phyloP scores from a whole-genome alignment of 139 green algal species.

The Coelastrella sp. region DNA sequence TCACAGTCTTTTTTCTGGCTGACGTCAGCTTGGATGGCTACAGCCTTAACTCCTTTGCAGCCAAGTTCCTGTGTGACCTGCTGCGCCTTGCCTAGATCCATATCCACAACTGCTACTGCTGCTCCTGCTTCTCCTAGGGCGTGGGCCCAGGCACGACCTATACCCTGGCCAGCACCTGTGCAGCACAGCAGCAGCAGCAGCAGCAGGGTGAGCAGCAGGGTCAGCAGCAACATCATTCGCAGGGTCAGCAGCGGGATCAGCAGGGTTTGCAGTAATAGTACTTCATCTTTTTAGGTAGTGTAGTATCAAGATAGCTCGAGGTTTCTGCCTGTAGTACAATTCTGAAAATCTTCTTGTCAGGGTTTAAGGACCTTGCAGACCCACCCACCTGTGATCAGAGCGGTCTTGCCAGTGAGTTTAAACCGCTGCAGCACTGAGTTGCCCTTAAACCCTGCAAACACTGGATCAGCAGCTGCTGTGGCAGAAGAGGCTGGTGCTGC shows the following conservation, averaged over 20 bases:
- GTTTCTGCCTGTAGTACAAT: background rate
- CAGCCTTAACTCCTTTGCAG: slow-evolving; percentile 53
- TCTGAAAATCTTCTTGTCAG: background rate
- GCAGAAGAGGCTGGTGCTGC: background rate
- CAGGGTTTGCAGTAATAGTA: background rate
- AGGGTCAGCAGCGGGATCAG: too few relatives aligned
- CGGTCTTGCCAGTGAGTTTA: slow-evolving; percentile 59
- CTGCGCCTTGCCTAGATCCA: slow-evolving; percentile 55
- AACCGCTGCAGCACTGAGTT: slow-evolving; percentile 58
- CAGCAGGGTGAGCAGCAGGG: background rate
- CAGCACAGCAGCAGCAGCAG: background rate
- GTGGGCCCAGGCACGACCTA: slow-evolving; percentile 66
- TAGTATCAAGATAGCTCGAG: too few relatives aligned
- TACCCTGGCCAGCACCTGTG: slow-evolving; percentile 67
- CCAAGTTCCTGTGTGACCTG: slow-evolving; percentile 54
- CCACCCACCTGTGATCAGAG: slow-evolving; percentile 59
- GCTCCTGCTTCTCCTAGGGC: slow-evolving; percentile 66
- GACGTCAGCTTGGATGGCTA: slow-evolving; percentile 57
- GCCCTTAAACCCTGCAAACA: slow-evolving; percentile 33
- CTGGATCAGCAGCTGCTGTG: slow-evolving; percentile 42
- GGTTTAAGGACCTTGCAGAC: background rate
- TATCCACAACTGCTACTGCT: slow-evolving; percentile 62
- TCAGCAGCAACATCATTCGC: background rate
- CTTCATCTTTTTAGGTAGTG: too few relatives aligned
- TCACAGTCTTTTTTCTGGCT: slow-evolving; percentile 56